phyloP scores from a whole-genome alignment of 2,329 filamentous ascomycete genomes.

The Penicillium sp. region DNA sequence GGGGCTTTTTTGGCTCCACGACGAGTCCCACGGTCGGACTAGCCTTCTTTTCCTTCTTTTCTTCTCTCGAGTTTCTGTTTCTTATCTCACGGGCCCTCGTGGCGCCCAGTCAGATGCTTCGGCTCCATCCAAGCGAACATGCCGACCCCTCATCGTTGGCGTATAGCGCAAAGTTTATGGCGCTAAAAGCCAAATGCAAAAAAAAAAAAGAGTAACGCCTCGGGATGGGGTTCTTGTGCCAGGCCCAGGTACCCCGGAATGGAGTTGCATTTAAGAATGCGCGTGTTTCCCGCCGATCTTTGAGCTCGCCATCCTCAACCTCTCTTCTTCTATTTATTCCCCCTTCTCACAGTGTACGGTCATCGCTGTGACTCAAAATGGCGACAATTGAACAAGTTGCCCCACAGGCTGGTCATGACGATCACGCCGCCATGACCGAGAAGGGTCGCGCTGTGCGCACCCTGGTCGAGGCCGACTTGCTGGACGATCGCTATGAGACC shows the following conservation, averaged over 20 bases:
- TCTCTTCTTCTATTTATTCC: not conserved
- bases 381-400: conserved; percentile 5
- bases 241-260: not conserved
- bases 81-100: conserved; percentile 12
- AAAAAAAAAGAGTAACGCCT: not conserved
- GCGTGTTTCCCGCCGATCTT: conserved; percentile 5
- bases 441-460: conserved; percentile 16
- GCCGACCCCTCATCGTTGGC: not conserved
- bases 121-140: not conserved
- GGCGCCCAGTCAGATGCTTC: not conserved
- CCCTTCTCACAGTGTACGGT: not conserved
- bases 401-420: not conserved
- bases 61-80: not conserved
- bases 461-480: conserved; percentile 42
- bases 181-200: not conserved
- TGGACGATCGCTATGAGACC: conserved; percentile 43
- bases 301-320: not conserved
- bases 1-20: not conserved
- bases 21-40: not conserved
- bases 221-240: not conserved
- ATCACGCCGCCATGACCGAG: conserved; percentile 8
- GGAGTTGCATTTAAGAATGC: conserved; percentile 6
- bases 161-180: not conserved
- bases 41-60: not conserved
- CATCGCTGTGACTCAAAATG: not conserved